Evolutionary conservation across 1,139 yeast species (phyloP).

Genomic region (Magnusiomyces fungicola): DNA sequence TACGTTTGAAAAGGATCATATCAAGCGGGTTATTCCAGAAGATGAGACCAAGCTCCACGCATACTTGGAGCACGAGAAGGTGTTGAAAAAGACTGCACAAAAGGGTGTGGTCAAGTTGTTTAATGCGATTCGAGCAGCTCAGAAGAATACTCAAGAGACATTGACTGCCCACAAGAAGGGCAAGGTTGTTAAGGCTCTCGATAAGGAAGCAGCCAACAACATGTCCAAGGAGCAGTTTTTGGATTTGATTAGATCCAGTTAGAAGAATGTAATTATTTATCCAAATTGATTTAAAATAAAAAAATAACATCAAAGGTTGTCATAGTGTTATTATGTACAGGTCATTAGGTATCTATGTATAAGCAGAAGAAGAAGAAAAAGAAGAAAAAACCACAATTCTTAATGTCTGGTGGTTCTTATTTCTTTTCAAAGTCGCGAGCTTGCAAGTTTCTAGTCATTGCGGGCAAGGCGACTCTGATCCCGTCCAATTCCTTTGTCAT

Average conservation of each 20-base stretch:
- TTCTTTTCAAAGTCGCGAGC: slow-evolving; percentile 54
- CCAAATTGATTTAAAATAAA: too few species aligned
- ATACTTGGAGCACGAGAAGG: slow-evolving; percentile 60
- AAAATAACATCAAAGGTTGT: too few species aligned
- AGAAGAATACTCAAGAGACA: slow-evolving; percentile 34
- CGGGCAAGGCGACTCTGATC: slow-evolving; percentile 89
- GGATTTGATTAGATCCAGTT: slow-evolving; percentile 81
- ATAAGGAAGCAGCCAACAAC: slow-evolving; percentile 61
- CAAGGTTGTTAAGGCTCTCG: slow-evolving; percentile 30
- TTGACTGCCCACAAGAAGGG: neutral
- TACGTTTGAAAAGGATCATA: slow-evolving; percentile 58
- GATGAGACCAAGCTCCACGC: slow-evolving; percentile 44
- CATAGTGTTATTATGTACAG: too few species aligned
- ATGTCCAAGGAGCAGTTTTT: slow-evolving; percentile 84
- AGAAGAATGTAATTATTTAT: too few species aligned
- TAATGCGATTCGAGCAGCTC: slow-evolving; percentile 85
- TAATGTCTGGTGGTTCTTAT: too few species aligned
- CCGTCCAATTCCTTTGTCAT: slow-evolving; percentile 93
- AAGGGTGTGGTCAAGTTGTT: slow-evolving; percentile 88
- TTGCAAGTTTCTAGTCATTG: slow-evolving; percentile 92
- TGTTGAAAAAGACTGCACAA: slow-evolving; percentile 78
- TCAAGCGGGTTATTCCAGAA: slow-evolving; percentile 59
- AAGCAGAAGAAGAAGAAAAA: too few species aligned
- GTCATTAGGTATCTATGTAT: too few species aligned
- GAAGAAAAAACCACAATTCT: too few species aligned